Percentiles rank a stretch among this genome's conserved stretches.
phyloP scores from a whole-genome alignment of 192 early-diverging fungal genomes.

The Chytriomyces sp. region DNA sequence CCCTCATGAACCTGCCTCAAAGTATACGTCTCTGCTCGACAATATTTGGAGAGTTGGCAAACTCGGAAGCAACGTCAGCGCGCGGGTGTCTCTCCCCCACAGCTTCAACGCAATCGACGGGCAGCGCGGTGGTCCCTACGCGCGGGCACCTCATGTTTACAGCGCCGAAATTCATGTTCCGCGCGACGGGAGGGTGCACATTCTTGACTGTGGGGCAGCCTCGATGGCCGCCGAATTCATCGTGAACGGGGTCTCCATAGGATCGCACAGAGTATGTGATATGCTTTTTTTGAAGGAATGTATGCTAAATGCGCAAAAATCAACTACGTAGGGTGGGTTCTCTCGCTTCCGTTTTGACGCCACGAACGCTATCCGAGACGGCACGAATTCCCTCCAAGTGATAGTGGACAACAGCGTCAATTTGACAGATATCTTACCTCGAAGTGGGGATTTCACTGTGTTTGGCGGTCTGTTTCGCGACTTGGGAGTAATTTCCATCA shows the following conservation, averaged over 20 bases:
- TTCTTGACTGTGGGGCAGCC: constrained; percentile 19
- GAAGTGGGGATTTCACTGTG: background rate
- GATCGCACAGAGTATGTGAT: constrained; percentile 4
- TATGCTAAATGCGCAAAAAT: background rate
- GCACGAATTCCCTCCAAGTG: background rate
- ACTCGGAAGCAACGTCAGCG: no score
- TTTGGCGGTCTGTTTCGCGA: constrained; percentile 25
- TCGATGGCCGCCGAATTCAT: background rate
- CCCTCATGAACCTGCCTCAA: no score
- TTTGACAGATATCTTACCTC: constrained; percentile 11
- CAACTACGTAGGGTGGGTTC: constrained; percentile 6
- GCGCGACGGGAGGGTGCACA: no score
- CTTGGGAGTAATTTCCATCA: constrained; percentile 4
- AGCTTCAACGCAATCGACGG: background rate
- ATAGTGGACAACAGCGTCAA: background rate
- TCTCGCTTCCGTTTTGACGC: constrained; percentile 21
- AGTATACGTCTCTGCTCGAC: no score
- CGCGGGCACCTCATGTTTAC: no score
- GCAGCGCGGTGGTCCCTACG: background rate
- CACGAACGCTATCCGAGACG: background rate
- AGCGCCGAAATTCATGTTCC: no score
- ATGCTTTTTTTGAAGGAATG: background rate
- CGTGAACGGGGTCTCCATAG: background rate
- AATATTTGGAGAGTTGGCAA: no score
- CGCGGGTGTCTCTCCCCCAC: constrained; percentile 9